Conservation (phyloP, 2,329 filamentous ascomycete genomes). For the Fusarium sp. region DNA sequence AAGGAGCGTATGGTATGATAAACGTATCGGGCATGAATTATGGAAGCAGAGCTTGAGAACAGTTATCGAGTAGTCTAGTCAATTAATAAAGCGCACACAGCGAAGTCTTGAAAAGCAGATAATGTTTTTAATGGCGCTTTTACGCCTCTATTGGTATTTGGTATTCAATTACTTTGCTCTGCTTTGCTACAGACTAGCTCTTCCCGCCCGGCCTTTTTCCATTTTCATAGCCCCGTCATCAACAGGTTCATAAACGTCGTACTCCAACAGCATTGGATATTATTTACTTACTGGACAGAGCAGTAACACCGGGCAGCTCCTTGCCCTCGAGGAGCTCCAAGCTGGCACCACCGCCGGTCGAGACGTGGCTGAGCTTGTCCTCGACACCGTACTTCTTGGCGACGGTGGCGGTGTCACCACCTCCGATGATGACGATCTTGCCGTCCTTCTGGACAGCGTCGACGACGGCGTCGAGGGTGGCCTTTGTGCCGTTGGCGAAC, state of each 20-base stretch:
- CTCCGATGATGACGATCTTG: constrained; percentile 98
- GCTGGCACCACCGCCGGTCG: constrained; percentile 93
- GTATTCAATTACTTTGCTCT: constrained; percentile 40
- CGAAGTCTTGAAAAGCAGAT: neutral
- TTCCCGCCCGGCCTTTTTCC: constrained; percentile 48
- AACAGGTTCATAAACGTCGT: constrained; percentile 42
- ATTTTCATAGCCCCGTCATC: constrained; percentile 49
- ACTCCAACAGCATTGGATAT: constrained; percentile 32
- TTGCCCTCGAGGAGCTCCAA: constrained; percentile 98
- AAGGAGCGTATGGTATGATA: neutral
- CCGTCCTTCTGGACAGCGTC: constrained; percentile 77
- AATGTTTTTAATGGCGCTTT: constrained; percentile 9
- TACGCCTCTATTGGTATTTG: constrained; percentile 40
- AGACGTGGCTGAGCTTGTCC: constrained; percentile 97
- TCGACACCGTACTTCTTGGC: constrained; percentile 97
- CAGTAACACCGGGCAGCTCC: constrained; percentile 91
- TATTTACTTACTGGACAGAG: constrained; percentile 81
- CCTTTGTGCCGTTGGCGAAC: constrained; percentile 93
- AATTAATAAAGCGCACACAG: constrained; percentile 12
- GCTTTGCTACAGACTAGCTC: constrained; percentile 52
- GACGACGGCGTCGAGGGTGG: constrained; percentile 89
- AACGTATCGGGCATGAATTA: neutral
- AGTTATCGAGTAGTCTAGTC: neutral
- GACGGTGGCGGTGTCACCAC: constrained; percentile 97
- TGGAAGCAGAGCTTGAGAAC: neutral